These are phyloP conservation scores for Cyberlindnera mrakii DNA, from an alignment of 805 yeast species.

Conservation along the genomic window DNA sequence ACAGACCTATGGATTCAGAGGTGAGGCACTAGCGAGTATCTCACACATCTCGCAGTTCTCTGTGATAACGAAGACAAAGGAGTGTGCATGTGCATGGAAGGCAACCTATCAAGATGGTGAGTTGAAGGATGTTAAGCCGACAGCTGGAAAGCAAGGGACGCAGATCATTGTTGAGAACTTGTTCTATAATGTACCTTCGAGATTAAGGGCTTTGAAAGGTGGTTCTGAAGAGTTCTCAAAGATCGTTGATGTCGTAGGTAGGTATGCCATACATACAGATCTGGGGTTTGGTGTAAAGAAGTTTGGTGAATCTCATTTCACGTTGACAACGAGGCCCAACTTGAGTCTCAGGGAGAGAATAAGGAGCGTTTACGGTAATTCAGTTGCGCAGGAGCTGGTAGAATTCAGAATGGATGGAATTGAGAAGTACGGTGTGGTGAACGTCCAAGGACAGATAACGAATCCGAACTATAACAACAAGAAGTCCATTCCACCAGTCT, in stretches of 20 bases:
- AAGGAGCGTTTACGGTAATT: slow-evolving; percentile 63
- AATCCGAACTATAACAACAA: slow-evolving; percentile 67
- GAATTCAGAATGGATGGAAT: slow-evolving; percentile 32
- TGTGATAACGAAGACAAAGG: slow-evolving; percentile 66
- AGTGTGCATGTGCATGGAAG: slow-evolving; percentile 62
- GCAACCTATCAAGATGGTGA: slow-evolving; percentile 66
- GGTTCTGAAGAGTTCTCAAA: slow-evolving; percentile 69
- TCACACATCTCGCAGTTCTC: slow-evolving; percentile 82
- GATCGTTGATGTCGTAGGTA: slow-evolving; percentile 76
- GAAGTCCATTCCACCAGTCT: slow-evolving; percentile 58
- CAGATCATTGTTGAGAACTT: slow-evolving; percentile 80
- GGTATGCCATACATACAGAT: slow-evolving; percentile 69
- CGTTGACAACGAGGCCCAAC: slow-evolving; percentile 52
- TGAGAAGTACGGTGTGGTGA: slow-evolving; percentile 41
- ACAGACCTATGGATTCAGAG: slow-evolving; percentile 88
- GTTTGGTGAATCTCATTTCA: slow-evolving; percentile 65
- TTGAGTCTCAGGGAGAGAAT: slow-evolving; percentile 59
- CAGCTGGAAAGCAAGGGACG: slow-evolving; percentile 87
- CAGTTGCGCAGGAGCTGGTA: slow-evolving; percentile 59
- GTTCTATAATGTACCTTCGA: slow-evolving; percentile 80
- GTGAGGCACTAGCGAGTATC: slow-evolving; percentile 93
- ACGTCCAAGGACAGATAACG: slow-evolving; percentile 57
- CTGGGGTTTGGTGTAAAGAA: slow-evolving; percentile 80
- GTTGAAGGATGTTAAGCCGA: slow-evolving; percentile 45
- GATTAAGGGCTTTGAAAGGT: slow-evolving; percentile 60